These are phyloP conservation scores for Sherardia arvensis DNA, from an alignment of 257 asterid species.

Conservation along the genomic window DNA sequence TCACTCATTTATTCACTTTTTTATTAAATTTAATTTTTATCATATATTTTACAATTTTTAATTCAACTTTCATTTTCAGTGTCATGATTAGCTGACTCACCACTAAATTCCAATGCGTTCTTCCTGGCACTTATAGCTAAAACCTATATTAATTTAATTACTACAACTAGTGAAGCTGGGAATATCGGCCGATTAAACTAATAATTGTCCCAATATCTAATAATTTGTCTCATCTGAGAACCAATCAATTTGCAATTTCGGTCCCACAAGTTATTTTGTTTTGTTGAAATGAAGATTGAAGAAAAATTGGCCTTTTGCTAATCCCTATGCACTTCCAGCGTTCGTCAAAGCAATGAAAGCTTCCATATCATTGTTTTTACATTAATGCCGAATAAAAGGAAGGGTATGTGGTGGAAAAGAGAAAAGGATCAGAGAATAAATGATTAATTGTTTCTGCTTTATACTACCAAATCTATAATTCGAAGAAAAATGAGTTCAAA, in stretches of 20 bases:
- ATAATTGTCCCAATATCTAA: background rate
- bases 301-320: background rate
- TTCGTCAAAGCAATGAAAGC: background rate
- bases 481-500: background rate
- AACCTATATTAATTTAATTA: too few relatives aligned
- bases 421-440: background rate
- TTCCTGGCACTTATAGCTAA: too few relatives aligned
- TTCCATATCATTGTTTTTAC: background rate
- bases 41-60: too few relatives aligned
- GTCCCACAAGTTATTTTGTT: background rate
- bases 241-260: background rate
- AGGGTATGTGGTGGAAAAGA: background rate
- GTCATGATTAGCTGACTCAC: too few relatives aligned
- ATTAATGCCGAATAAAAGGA: background rate
- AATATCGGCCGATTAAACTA: background rate
- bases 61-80: too few relatives aligned
- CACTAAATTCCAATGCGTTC: too few relatives aligned
- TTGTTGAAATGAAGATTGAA: background rate
- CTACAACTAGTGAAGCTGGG: background rate
- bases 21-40: too few relatives aligned
- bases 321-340: background rate
- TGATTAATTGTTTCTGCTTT: background rate
- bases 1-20: too few relatives aligned
- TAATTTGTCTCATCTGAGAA: background rate
- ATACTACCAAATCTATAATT: background rate